Base-by-base conservation (phyloP, 345 rosid species). In the Reutealis trisperma region DNA sequence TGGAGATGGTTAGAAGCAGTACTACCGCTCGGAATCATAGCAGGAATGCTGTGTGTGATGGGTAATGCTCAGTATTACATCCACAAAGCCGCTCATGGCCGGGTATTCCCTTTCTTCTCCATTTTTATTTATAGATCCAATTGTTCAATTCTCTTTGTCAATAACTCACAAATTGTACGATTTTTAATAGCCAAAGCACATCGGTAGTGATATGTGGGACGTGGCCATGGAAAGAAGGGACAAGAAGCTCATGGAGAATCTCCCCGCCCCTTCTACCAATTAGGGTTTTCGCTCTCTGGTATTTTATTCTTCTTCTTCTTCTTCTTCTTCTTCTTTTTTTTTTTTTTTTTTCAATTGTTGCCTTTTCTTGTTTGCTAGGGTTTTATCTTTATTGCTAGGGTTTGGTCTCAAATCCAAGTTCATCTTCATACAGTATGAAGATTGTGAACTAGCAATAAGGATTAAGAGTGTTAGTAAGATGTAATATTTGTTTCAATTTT, bases 211-310 rank as follows among this genome's bases (percentile, higher is more conserved):
- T 80, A 79, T 87, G 87, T 95, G 99, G 99, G 97, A 93, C 63
- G 94, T 90, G 52, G 94, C 94, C 76, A 90, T 95, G 98, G 99
- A 95, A 75, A 83, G 97, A 83, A 90, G 99, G 83, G 99, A 95
- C 81, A 90, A 92, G 85, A 90, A 90, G 87, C 92, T 95, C 85
- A n/a, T 76, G 7, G 95, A 90, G 66, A 82, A 87, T 75, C 77
- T 80, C 22, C 34, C 87, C 8, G 67, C 75, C 61, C 63, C 90
- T 81, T 76, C 92, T n/a, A 80, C 92, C 37, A 75, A 73, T 71
- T 89, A 87, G 65, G 61, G 61, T 71, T 34, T 62, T 64, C 27
- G 44, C 63, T 70, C 55, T 32, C 62, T 62, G 69, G 19, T 76
- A 55, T 1, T 74, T n/a, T 81, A 75, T 15, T 71, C 67, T 52